These are phyloP conservation scores for Scutellaria baicalensis DNA, from an alignment of 257 asterid species.

Conservation along the genomic window DNA sequence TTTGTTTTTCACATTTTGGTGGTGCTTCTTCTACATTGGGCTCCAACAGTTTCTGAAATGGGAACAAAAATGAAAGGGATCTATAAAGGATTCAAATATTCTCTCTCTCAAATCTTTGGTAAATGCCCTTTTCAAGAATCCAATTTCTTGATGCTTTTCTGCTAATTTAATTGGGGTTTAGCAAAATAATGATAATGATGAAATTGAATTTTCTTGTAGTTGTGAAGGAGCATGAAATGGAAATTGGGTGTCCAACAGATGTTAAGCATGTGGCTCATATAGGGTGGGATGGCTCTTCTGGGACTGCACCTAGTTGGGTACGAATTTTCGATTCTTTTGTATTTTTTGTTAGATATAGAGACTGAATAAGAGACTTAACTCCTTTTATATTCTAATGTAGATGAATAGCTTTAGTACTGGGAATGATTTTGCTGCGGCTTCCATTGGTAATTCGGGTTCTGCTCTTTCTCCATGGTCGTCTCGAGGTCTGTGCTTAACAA, in stretches of 20 bases:
- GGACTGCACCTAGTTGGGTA: slow-evolving; percentile 66
- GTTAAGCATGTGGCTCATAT: slow-evolving; percentile 68
- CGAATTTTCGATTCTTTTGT: neutral
- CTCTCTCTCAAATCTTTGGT: slow-evolving; percentile 60
- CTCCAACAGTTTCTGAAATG: slow-evolving; percentile 24
- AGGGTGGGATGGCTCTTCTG: slow-evolving; percentile 61
- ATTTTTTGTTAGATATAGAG: neutral
- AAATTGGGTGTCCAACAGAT: slow-evolving; percentile 66
- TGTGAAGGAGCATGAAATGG: slow-evolving; percentile 58
- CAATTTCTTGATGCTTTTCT: neutral
- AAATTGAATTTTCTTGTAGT: slow-evolving; percentile 20
- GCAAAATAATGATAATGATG: neutral
- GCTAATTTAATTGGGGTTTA: neutral
- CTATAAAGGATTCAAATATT: slow-evolving; percentile 55
- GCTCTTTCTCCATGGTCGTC: slow-evolving; percentile 83
- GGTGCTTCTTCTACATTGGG: slow-evolving; percentile 21
- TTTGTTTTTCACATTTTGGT: slow-evolving; percentile 5
- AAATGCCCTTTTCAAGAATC: neutral
- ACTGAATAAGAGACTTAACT: neutral
- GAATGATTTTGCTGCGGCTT: slow-evolving; percentile 37
- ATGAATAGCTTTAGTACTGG: slow-evolving; percentile 45
- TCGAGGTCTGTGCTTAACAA: slow-evolving; percentile 36
- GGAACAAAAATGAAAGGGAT: slow-evolving; percentile 70
- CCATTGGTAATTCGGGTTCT: slow-evolving; percentile 56
- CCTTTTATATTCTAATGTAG: slow-evolving; percentile 10